Evolutionary conservation across 2,329 filamentous ascomycete genomes (phyloP).

Genomic region (Cladosporium sphaerospermum): DNA sequence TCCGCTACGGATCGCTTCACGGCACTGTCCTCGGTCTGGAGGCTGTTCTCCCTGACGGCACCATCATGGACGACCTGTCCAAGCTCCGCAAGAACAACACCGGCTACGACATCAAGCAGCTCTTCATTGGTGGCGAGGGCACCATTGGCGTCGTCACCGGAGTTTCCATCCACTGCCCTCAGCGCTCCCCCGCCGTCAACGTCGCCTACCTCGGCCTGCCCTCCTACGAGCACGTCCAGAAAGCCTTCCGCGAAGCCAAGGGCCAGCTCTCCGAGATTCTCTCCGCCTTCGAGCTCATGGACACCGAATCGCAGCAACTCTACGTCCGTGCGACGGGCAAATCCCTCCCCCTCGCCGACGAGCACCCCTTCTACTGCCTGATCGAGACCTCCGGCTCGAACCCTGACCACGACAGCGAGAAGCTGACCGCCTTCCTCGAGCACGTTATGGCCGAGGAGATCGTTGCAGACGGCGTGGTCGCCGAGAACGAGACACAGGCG

Average conservation of each 20-base stretch:
- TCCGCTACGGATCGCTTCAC: slow-evolving; percentile 91
- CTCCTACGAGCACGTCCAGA: slow-evolving; percentile 81
- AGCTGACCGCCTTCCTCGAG: slow-evolving; percentile 85
- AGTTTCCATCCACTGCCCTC: slow-evolving; percentile 82
- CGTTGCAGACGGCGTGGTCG: slow-evolving; percentile 81
- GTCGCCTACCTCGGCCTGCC: slow-evolving; percentile 91
- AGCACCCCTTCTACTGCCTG: slow-evolving; percentile 91
- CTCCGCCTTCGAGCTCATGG: slow-evolving; percentile 97
- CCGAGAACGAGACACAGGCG: slow-evolving; percentile 87
- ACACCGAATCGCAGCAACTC: slow-evolving; percentile 71
- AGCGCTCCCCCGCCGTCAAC: slow-evolving; percentile 80
- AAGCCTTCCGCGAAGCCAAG: slow-evolving; percentile 84
- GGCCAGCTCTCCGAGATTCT: slow-evolving; percentile 86
- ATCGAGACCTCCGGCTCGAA: slow-evolving; percentile 96
- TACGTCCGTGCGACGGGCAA: slow-evolving; percentile 69
- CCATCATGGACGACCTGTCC: slow-evolving; percentile 80
- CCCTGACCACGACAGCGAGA: slow-evolving; percentile 82
- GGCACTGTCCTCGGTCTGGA: slow-evolving; percentile 89
- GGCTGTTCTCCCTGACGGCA: slow-evolving; percentile 88
- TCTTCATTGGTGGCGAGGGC: slow-evolving; percentile 93
- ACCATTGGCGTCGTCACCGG: slow-evolving; percentile 92
- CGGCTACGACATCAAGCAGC: slow-evolving; percentile 92
- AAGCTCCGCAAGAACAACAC: slow-evolving; percentile 97
- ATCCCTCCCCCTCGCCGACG: slow-evolving; percentile 72
- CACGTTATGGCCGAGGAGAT: slow-evolving; percentile 84